Evolutionary conservation across 129 eudicot species (phyloP), one percentile per base, ranked within the genome.

Genomic region (Centella asiatica): DNA sequence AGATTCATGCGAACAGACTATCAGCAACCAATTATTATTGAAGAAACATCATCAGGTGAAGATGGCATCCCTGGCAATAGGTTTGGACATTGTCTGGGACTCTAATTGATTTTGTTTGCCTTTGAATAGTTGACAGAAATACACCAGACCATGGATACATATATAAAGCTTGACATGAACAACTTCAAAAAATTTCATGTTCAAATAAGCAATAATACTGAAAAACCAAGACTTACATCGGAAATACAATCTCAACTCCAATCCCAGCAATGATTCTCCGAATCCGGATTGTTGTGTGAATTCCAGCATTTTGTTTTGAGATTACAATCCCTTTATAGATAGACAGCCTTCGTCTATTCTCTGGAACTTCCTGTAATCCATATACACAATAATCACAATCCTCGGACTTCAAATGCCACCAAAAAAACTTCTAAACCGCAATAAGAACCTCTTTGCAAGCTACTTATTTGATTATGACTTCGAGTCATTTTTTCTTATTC

Each of bases 181-280:
- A 14, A 54, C 3, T 22, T 57, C 62, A 19, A 57, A 26, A 22
- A 8, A 32, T 57, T 25, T 4, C 44, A 57, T 32, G 5, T n/a
- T 29, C 33, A 18, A 20, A 2, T 27, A 57, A 32, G 18, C 36
- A 39, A n/a, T 19, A 47, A 65, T 28, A 53, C 8, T 1, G 6
- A 53, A 42, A 57, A 49, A 29, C 13, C 29, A 15, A 42, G 44
- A 72, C 97, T 84, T 86, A 90, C 97, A 90, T 61, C 0, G 97
- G 97, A 71, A 90, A 86, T 20, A 90, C 97, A 68, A 90, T 90
- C 76, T 90, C 97, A 33, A 90, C 95, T 36, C 97, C 97, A 33
- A 83, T 72, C 42, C 97, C 97, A 17, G 97, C 95, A 71, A 86
- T 86, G 29, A 90, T 79, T 64, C 97, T 82, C 52, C 97, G 83